Base-by-base conservation (phyloP, 129 eudicot species). In the Solidago caesia region DNA sequence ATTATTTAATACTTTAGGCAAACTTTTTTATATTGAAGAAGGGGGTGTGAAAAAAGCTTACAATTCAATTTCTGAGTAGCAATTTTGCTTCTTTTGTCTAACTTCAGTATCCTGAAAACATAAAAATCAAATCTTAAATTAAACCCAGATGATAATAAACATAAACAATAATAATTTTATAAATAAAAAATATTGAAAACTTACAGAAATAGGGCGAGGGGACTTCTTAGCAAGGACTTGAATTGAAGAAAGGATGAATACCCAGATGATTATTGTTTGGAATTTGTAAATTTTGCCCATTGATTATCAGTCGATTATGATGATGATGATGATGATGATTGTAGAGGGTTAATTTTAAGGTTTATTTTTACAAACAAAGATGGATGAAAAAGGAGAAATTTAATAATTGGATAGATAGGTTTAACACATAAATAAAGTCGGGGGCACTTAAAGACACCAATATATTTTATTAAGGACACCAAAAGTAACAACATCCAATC, bases 21-120 rank as follows among this genome's bases (percentile, higher is more conserved):
- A 13, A 63, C 5, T 8, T 49, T 48, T n/a, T 51, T 39, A 1
- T 9, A 64, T 6, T 49, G 47, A 13, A 9, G 5, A 8, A 44
- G 5, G 68, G 68, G 47, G 21, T 21, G 21, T 11, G 4, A n/a
- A 27, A 6, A 42, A 62, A 64, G 39, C 42, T 16, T 84, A 92
- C 97, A 86, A 86, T 70, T 92, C 97, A 70, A 92, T 57, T 64
- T 92, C 97, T 27, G 77, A 77, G 72, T 89, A 92, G 62, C 97
- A 92, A 63, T 74, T 78, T 59, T 75, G 80, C 74, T 89, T 92
- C 82, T 59, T 92, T 77, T 70, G 76, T 75, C 87, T 80, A 82
- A 87, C 75, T 65, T 92, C 96, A 25, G 63, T 55, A n/a, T 91
- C 97, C 97, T 91, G 80, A 29, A 61, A 62, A 12, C 13, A 8